Evolutionary conservation across 495 filamentous ascomycete species (phyloP), one percentile per base, ranked within the genome.

Genomic region (Sabuloglossum arenarium): DNA sequence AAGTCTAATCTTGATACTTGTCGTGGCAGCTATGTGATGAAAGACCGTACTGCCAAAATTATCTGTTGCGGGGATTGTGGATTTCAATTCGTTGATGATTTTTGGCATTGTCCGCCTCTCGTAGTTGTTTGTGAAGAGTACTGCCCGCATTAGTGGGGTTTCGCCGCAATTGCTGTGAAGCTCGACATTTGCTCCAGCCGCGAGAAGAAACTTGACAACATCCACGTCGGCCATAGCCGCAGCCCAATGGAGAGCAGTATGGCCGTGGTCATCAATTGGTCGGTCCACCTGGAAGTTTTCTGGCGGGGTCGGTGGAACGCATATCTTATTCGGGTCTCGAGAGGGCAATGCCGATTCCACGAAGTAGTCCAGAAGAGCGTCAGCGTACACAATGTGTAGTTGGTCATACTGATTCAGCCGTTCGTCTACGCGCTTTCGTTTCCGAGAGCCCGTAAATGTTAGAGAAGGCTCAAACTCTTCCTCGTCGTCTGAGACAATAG

Each of bases 161-260:
- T 97, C 91, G 55, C 88, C 88, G 51, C 85, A 82, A 21, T 78
- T 70, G 45, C 89, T 90, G 50, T 79, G 71, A 6, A 76, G 73
- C 30, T 77, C 77, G 14, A 82, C 67, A 55, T 79, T 77, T 10
- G 88, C 88, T 32, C 81, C 79, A 54, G 85, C 84, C 12, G 76
- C 75, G 57, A 90, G 80, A 3, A 98, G 71, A 62, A 90, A 79
- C 64, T 80, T 85, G 56, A 96, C 86, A 30, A 97, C 85, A 28
- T 87, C 84, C 19, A 96, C 70, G 62, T 98, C 91, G 42, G 90
- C 91, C 91, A 98, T 97, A n/a, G 91, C 84, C 57, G 86, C 84
- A 19, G 88, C 91, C 91, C 91, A 98, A 64, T 98, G 91, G 56
- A 98, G 74, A 2, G 88, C 88, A 1, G 85, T 90, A 61, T 96